Conservation (phyloP, 139 green algal species). For the Mesotaenium endlicherianum region DNA sequence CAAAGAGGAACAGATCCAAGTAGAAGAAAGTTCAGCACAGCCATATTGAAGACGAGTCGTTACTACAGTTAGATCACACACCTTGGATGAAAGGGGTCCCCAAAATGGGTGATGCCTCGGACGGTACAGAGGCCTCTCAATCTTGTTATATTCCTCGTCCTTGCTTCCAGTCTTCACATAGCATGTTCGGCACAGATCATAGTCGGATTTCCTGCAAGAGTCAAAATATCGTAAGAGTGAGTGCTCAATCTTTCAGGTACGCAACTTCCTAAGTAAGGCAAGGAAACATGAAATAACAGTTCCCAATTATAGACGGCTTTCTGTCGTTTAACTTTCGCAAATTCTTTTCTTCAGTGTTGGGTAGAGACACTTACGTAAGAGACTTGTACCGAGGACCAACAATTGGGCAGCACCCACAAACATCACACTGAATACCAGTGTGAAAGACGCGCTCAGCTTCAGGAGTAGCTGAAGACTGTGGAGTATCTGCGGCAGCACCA, state of each 20-base stretch:
- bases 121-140: not conserved
- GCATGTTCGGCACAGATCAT: constrained; percentile 29
- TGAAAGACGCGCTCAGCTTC: constrained; percentile 15
- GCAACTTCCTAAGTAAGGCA: too few relatives aligned
- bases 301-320: too few relatives aligned
- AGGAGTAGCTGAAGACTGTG: not conserved
- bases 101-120: constrained; percentile 20
- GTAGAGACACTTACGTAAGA: constrained; percentile 16
- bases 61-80: too few relatives aligned
- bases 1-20: too few relatives aligned
- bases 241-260: not conserved
- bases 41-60: too few relatives aligned
- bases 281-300: too few relatives aligned
- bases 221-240: not conserved
- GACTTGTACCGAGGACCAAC: constrained; percentile 43
- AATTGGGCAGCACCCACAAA: constrained; percentile 37
- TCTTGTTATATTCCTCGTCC: constrained; percentile 24
- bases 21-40: too few relatives aligned
- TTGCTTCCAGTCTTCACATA: constrained; percentile 4
- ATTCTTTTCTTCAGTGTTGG: not conserved
- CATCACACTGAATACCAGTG: constrained; percentile 33
- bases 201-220: constrained; percentile 25
- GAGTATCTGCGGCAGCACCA: not conserved
- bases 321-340: not conserved
- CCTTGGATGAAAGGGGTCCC: too few relatives aligned